Evolutionary conservation across 164 flowering plant genomes (phyloP).

Genomic region (Macadamia integrifolia): DNA sequence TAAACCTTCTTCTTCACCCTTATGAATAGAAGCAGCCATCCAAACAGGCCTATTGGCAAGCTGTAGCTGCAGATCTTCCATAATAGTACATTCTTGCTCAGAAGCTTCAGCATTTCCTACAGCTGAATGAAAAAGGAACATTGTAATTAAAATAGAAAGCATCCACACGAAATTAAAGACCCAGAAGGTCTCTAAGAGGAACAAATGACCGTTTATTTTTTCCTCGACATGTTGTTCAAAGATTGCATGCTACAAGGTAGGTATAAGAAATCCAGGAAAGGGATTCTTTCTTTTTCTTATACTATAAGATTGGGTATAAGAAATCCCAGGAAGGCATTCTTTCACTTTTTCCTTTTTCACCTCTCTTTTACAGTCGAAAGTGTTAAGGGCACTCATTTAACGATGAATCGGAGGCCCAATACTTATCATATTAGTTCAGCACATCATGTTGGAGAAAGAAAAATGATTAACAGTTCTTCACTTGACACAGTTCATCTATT

Average conservation of each 20-base stretch:
- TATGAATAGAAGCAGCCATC: constrained; percentile 93
- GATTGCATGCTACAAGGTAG: neutral
- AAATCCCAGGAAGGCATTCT: too few species aligned
- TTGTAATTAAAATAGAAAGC: neutral
- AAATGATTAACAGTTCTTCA: too few species aligned
- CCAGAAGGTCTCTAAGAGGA: neutral
- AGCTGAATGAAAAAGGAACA: constrained; percentile 24
- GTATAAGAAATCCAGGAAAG: too few species aligned
- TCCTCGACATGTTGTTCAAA: neutral
- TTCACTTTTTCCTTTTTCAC: too few species aligned
- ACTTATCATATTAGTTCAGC: too few species aligned
- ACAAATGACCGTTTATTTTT: neutral
- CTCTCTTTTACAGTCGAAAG: too few species aligned
- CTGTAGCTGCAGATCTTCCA: constrained; percentile 47
- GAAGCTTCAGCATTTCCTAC: constrained; percentile 38
- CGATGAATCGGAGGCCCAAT: too few species aligned
- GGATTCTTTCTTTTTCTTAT: too few species aligned
- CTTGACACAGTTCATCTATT: neutral
- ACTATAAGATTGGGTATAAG: neutral
- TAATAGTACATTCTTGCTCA: constrained; percentile 17
- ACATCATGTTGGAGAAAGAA: too few species aligned
- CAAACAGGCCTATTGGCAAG: constrained; percentile 59
- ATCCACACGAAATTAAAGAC: neutral
- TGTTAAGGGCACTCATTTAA: too few species aligned
- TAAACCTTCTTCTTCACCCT: constrained; percentile 85